phyloP scores from a whole-genome alignment of 2,329 filamentous ascomycete species.

The Fusarium camptoceras region DNA sequence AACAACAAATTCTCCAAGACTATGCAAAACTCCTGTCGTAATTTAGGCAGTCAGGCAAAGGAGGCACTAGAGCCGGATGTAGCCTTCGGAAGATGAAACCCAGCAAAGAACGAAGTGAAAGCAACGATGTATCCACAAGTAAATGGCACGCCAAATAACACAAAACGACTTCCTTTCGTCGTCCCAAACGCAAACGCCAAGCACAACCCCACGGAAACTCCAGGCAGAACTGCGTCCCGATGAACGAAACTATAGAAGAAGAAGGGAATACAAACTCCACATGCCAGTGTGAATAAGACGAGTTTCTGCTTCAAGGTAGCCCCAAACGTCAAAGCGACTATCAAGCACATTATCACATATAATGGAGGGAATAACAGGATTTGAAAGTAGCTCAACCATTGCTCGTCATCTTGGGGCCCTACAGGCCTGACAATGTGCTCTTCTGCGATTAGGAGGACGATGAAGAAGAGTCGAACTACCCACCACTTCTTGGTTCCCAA shows the following conservation, averaged over 20 bases:
- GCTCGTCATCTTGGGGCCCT: too few species aligned
- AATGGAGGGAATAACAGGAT: background rate
- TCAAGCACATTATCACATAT: background rate
- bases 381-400: background rate
- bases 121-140: background rate
- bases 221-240: background rate
- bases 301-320: rapidly evolving
- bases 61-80: too few species aligned
- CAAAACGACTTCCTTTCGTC: background rate
- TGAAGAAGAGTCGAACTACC: rapidly evolving
- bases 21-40: too few species aligned
- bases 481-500: background rate
- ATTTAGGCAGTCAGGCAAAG: too few species aligned
- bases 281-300: rapidly evolving
- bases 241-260: background rate
- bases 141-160: background rate
- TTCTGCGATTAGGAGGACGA: rapidly evolving
- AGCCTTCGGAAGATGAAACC: too few species aligned
- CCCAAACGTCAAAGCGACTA: rapidly evolving
- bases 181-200: background rate
- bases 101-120: background rate
- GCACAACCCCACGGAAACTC: background rate
- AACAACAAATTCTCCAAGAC: too few species aligned
- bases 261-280: background rate
- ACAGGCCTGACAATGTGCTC: background rate